Percentiles rank a stretch among this genome's conserved stretches.
Evolutionary conservation across 331 rosid genomes (phyloP).

Genomic region (Pyrus hybrid): DNA sequence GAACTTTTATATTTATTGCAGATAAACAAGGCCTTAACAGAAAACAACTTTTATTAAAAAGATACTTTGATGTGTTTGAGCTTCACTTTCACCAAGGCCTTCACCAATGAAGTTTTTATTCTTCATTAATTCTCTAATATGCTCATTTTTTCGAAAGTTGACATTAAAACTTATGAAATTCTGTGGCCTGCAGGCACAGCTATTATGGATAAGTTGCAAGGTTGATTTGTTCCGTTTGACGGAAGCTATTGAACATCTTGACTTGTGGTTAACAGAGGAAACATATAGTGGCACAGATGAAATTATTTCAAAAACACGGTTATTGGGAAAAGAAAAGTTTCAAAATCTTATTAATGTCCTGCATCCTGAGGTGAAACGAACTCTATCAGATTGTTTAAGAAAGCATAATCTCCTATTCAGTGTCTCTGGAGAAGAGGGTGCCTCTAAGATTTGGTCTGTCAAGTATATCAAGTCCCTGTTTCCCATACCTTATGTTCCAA

Average conservation of each 20-base stretch:
- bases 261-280: constrained; percentile 35
- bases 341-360: constrained; percentile 31
- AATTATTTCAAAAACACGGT: constrained; percentile 24
- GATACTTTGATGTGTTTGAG: background rate
- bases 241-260: constrained; percentile 31
- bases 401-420: constrained; percentile 24
- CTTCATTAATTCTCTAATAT: background rate
- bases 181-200: constrained; percentile 55
- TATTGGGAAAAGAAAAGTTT: constrained; percentile 33
- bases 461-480: constrained; percentile 23
- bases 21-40: background rate
- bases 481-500: constrained; percentile 26
- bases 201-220: constrained; percentile 52
- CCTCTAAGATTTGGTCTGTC: constrained; percentile 39
- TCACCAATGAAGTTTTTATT: background rate
- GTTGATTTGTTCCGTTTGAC: constrained; percentile 46
- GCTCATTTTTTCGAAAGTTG: constrained; percentile 4
- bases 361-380: constrained; percentile 46
- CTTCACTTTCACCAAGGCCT: background rate
- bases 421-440: constrained; percentile 42
- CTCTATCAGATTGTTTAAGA: constrained; percentile 57
- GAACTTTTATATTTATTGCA: background rate
- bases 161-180: constrained; percentile 26
- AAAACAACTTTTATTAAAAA: background rate
- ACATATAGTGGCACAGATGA: constrained; percentile 17